phyloP scores from a whole-genome alignment of 805 yeast genomes.

The Wickerhamiella hasegawae region DNA sequence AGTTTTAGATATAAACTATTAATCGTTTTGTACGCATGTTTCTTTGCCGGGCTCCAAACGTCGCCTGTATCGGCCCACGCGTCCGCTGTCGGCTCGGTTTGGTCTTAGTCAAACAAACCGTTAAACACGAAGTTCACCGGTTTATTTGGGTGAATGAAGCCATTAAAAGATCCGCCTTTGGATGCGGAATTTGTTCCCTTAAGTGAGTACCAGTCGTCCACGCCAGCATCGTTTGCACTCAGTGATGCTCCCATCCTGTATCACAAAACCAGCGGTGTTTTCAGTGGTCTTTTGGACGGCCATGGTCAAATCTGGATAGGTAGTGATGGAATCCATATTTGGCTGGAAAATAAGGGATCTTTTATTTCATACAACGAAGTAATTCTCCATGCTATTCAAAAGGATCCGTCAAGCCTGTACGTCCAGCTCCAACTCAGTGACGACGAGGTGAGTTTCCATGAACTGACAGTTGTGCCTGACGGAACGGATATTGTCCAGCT shows the following conservation, averaged over 20 bases:
- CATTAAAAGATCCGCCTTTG: constrained; percentile 7
- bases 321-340: constrained; percentile 15
- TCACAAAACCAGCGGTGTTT: constrained; percentile 5
- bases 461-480: neutral
- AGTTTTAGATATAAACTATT: no score
- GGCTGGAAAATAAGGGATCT: constrained; percentile 14
- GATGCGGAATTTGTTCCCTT: constrained; percentile 15
- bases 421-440: constrained; percentile 10
- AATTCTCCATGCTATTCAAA: constrained; percentile 17
- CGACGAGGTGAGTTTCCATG: neutral
- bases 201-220: constrained; percentile 18
- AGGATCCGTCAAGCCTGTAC: constrained; percentile 8
- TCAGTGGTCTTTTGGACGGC: constrained; percentile 3
- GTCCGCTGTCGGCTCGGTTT: neutral
- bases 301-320: constrained; percentile 13
- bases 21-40: no score
- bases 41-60: no score
- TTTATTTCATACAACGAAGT: constrained; percentile 13
- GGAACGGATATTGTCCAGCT: neutral
- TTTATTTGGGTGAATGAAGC: no score
- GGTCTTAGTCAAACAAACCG: neutral
- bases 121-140: no score
- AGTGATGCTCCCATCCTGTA: constrained; percentile 21
- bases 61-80: no score
- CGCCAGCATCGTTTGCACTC: constrained; percentile 21